Evolutionary conservation across 495 filamentous ascomycete genomes (phyloP), one percentile per base, ranked within the genome.

Genomic region (Talaromyces stipitatus): DNA sequence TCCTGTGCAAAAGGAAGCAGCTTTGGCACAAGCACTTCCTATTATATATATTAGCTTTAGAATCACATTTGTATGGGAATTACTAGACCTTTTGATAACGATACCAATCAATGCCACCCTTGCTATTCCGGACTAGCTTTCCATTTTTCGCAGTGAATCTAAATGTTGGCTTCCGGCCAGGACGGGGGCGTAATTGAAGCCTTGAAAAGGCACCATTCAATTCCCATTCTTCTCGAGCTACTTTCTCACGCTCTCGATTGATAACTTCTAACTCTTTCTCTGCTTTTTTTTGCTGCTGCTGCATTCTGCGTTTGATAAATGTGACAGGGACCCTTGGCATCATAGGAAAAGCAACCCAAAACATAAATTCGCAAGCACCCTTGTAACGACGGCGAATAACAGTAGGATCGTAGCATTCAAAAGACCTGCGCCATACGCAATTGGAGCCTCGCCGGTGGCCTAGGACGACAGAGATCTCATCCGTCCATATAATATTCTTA

Each of bases 361-460:
- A 76, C 57, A 72, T 69, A 57, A 74, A 76, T 57, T 72, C 58
- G 8, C 55, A 63, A 45, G 54, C 61, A 3, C 65, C 63, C 59
- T 71, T 71, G 60, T 41, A 76, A n/a, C 64, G 57, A 18, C 26
- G 3, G 2, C 14, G 14, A 4, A 51, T 30, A 51, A 51, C 14
- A 4, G 24, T 51, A 28, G 24, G 14, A 51, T 51, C 24, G 11
- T 51, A 51, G 12, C n/a, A 27, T 10, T 51, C 14, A 2, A 1
- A 51, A 29, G 24, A 29, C 1, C 24, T 2, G 2, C 14, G 24
- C 24, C 14, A 51, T 7, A 26, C 22, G 1, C n/a, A 4, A 7
- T 51, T 27, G 14, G 26, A 14, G 11, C 14, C 48, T 51, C 48
- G 12, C 4, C 24, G 24, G 23, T 51, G 24, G 48, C 26, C 48